Base-by-base conservation (phyloP, 768 basidiomycete species). In the Lactifluus rugatus region DNA sequence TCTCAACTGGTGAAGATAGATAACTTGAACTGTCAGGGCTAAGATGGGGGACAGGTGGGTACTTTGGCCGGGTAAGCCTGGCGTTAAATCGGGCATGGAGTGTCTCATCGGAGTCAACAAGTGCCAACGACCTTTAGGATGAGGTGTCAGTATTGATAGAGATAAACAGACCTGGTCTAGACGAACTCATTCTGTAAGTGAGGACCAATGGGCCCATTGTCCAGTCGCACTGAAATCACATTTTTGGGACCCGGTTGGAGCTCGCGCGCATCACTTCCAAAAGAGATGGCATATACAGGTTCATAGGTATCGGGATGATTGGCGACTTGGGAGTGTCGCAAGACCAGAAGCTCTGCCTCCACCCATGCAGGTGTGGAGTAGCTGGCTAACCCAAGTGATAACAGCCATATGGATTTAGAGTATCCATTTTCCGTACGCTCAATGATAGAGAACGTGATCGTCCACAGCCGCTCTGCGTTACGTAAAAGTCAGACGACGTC, bases 291-390 rank as follows among this genome's bases (percentile, higher is more conserved):
- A 36, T 49, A 54, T 25, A 36, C 26, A 16, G 48, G 42, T 19
- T 51, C 34, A 21, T 39, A 13, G 36, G 0, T 4, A 16, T 60
- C 54, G 11, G 41, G 16, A 3, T 31, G 8, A 41, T 16, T 7
- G 36, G 16, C 21, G 17, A n/a, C 16, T n/a, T 31, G 48, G 10
- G 58, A 28, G 26, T 16, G 42, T 61, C 65, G 21, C 70, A 73
- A 23, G 39, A 83, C 71, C 36, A 82, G 54, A 9, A 85, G 70
- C 3, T 73, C 74, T 0, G 80, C 78, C 63, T 84, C 77, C 37
- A 86, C 62, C 62, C 73, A 80, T 5, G 83, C 81, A 2, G 84
- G 78, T 0, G 82, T 76, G 57, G 83, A 83, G 51, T 79, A 72
- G 53, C 81, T 79, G 6, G 79, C 70, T 5, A 85, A 67, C 1